Evolutionary conservation across 139 green algal species (phyloP).

Genomic region (Chlorella sp.): DNA sequence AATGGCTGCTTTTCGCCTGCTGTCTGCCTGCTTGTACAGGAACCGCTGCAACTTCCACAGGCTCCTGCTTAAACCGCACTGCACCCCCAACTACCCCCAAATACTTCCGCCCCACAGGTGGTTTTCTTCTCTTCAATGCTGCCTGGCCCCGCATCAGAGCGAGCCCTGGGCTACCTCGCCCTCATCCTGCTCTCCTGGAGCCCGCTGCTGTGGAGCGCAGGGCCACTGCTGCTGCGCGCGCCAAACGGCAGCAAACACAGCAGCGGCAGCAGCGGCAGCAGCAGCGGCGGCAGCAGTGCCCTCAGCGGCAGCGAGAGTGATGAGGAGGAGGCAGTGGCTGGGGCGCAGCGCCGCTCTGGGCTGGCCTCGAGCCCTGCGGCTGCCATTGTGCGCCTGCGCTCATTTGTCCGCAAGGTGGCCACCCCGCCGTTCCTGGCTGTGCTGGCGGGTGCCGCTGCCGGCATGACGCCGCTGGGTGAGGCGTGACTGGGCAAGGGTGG

Average conservation of each 20-base stretch:
- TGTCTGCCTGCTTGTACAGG: too few species aligned
- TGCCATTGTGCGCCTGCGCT: background rate
- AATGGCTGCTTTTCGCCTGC: too few species aligned
- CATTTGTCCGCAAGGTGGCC: background rate
- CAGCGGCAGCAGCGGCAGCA: background rate
- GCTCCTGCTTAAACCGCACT: too few species aligned
- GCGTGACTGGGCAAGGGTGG: too few species aligned
- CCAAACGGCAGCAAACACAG: background rate
- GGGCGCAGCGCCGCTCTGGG: background rate
- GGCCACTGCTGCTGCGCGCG: conserved; percentile 43
- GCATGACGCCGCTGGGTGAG: conserved; percentile 50
- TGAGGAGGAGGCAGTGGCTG: background rate
- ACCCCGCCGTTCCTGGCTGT: conserved; percentile 68
- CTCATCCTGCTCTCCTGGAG: conserved; percentile 50
- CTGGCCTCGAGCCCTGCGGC: background rate
- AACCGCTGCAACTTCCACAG: too few species aligned
- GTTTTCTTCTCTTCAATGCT: conserved; percentile 64
- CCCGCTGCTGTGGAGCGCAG: conserved; percentile 48
- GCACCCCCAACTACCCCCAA: too few species aligned
- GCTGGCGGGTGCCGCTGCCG: conserved; percentile 51
- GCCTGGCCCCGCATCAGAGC: conserved; percentile 13
- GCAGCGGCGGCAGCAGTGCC: background rate
- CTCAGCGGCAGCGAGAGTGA: background rate
- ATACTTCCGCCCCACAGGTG: background rate
- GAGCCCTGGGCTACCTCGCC: conserved; percentile 32